Percentiles rank a stretch among this genome's conserved stretches.
Evolutionary conservation across 805 yeast species (phyloP).

Genomic region (Saitoella complicata): DNA sequence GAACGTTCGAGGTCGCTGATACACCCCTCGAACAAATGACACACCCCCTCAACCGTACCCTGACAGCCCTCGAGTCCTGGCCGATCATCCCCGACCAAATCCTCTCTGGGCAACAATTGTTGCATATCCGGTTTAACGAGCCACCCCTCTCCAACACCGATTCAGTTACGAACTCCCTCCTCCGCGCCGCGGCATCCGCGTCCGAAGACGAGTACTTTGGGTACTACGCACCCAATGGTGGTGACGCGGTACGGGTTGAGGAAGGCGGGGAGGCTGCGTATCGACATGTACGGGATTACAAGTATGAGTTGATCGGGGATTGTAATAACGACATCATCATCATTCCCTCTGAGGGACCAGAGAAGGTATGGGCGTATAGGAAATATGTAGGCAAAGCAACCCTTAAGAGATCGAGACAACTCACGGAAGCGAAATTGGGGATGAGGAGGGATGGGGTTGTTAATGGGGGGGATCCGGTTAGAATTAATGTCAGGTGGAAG

Average conservation of each 20-base stretch:
- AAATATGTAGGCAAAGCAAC: too few species aligned
- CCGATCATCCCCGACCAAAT: slow-evolving; percentile 78
- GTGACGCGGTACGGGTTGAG: slow-evolving; percentile 4
- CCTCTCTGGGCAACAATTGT: slow-evolving; percentile 65
- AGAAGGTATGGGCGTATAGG: too few species aligned
- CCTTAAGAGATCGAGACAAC: too few species aligned
- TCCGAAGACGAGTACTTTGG: slow-evolving; percentile 29
- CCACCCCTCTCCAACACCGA: slow-evolving; percentile 30
- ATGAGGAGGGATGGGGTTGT: too few species aligned
- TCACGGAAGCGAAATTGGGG: too few species aligned
- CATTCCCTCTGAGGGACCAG: too few species aligned
- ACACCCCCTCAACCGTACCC: slow-evolving; percentile 65
- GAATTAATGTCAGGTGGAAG: too few species aligned
- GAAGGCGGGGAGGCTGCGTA: too few species aligned
- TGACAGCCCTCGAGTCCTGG: slow-evolving; percentile 65
- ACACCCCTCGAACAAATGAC: slow-evolving; percentile 30
- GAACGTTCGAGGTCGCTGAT: slow-evolving; percentile 50
- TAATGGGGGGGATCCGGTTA: too few species aligned
- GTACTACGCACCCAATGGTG: slow-evolving; percentile 22
- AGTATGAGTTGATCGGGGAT: too few species aligned
- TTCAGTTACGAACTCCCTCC: slow-evolving; percentile 1
- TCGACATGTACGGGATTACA: too few species aligned
- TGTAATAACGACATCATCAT: too few species aligned
- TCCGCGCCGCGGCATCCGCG: slow-evolving; percentile 10
- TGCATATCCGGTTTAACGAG: slow-evolving; percentile 45